phyloP scores from a whole-genome alignment of 2,329 filamentous ascomycete genomes.

The Fusarium acutatum region DNA sequence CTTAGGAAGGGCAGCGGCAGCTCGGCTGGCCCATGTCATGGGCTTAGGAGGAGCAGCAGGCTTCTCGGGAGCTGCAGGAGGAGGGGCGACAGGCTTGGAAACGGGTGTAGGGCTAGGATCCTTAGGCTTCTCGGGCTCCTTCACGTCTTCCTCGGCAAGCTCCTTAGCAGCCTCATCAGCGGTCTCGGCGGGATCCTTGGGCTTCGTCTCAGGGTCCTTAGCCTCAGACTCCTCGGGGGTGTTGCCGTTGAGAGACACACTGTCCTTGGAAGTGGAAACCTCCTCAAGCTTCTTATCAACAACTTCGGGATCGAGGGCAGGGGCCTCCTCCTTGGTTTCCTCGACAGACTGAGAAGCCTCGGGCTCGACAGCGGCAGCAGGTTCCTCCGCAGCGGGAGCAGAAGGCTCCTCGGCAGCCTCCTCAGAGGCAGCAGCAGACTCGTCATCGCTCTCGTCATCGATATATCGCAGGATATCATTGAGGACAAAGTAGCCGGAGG shows the following conservation, averaged over 20 bases:
- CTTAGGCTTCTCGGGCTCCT: constrained; percentile 73
- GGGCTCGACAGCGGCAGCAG: constrained; percentile 46
- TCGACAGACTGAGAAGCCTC: constrained; percentile 43
- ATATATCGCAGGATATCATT: constrained; percentile 98
- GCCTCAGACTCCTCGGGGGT: constrained; percentile 47
- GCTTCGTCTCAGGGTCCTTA: constrained; percentile 51
- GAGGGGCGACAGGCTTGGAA: constrained; percentile 40
- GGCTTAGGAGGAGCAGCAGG: constrained; percentile 63
- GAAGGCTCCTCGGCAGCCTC: constrained; percentile 47
- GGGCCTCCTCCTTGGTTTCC: constrained; percentile 41
- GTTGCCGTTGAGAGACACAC: constrained; percentile 45
- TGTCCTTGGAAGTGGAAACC: constrained; percentile 51
- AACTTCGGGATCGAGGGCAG: constrained; percentile 56
- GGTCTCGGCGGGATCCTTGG: constrained; percentile 49
- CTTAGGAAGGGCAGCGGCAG: constrained; percentile 65
- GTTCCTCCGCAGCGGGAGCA: constrained; percentile 41
- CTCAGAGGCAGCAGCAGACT: constrained; percentile 53
- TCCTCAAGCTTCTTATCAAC: constrained; percentile 83
- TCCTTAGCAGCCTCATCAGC: constrained; percentile 62
- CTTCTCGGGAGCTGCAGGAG: constrained; percentile 53
- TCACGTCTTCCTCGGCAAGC: constrained; percentile 62
- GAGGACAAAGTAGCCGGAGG: constrained; percentile 96
- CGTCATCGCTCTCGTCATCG: constrained; percentile 82
- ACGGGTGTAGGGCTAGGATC: constrained; percentile 66
- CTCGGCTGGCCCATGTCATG: constrained; percentile 79